Base-by-base conservation (phyloP, 2,329 filamentous ascomycete genomes). In the Coleophoma crateriformis region DNA sequence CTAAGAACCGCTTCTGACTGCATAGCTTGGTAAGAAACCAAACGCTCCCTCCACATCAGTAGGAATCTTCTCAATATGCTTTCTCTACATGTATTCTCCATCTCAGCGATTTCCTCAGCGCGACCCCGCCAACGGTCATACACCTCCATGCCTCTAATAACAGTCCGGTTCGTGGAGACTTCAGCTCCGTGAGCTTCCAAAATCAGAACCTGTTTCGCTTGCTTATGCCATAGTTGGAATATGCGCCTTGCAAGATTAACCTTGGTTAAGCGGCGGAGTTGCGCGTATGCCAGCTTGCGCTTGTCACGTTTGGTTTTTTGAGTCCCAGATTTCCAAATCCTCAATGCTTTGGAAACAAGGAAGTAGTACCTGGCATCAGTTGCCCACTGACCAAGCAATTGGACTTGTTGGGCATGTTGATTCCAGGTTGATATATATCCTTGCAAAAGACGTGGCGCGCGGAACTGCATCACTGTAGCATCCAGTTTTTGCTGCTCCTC, bases 41-140 rank as follows among this genome's bases (percentile, higher is more conserved):
- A 57, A 15, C 56, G 57, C 40, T 53, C 48, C 49, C 50, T 61
- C 64, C 63, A 65, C 43, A 49, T 32, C 22, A 47, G 39, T 33
- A 64, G 58, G 15, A 56, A 50, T 46, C 59, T 64, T 46, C 50
- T 57, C 32, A 60, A 46, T 7, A 60, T 44, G 15, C 50, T 51
- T 33, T 60, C 55, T 33, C 50, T 53, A 43, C 47, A 60, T 3
- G 60, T 44, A 27, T 50, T 47, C 37, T 64, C 58, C 35, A 64
- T 39, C 49, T 62, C 59, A 17, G 49, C 48, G 12, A 64, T 12
- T 33, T 65, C 58, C 42, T 59, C 58, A 4, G 56, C 48, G 42
- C 54, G 54, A 27, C 53, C 58, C 38, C 59, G 57, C 64, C 64
- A 67, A 42, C 57, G 55, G 46, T 65, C 58, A 45, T 66, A 65